A percentile compares a stretch with the other conserved stretches of the same genome.
Conservation (phyloP, 2,329 filamentous ascomycete genomes). For the Ophiocordyceps australis region DNA sequence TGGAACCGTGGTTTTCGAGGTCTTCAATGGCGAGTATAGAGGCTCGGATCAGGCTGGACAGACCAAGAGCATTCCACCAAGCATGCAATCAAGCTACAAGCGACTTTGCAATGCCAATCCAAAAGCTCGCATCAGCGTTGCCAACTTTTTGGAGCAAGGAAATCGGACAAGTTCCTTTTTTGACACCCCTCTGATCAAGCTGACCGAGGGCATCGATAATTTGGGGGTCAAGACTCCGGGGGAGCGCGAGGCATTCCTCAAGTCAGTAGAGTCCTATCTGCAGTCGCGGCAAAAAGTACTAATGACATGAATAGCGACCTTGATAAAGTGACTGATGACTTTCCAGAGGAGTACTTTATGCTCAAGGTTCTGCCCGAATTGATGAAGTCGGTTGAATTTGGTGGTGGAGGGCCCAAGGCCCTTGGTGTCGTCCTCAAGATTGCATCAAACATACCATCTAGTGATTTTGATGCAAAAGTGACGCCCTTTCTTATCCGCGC, state of each 20-base stretch:
- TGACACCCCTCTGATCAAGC: slow-evolving; percentile 75
- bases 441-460: slow-evolving; percentile 64
- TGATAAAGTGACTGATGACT: slow-evolving; percentile 76
- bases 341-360: slow-evolving; percentile 95
- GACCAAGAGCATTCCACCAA: slow-evolving; percentile 69
- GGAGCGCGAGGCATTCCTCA: slow-evolving; percentile 72
- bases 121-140: slow-evolving; percentile 69
- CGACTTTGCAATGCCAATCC: slow-evolving; percentile 76
- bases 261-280: slow-evolving; percentile 19
- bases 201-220: slow-evolving; percentile 86
- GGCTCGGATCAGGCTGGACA: slow-evolving; percentile 67
- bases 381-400: slow-evolving; percentile 97
- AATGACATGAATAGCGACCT: slow-evolving; percentile 39
- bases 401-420: slow-evolving; percentile 83
- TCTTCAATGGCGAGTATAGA: slow-evolving; percentile 72
- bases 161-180: slow-evolving; percentile 73
- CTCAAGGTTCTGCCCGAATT: slow-evolving; percentile 91
- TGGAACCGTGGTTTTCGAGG: slow-evolving; percentile 71
- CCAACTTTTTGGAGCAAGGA: slow-evolving; percentile 81
- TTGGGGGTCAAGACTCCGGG: slow-evolving; percentile 71
- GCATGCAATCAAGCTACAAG: slow-evolving; percentile 84
- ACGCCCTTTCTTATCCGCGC: slow-evolving; percentile 74
- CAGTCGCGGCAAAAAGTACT: slow-evolving; percentile 12
- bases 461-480: slow-evolving; percentile 75
- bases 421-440: slow-evolving; percentile 84